These are phyloP conservation scores for Kingdonia uniflora DNA, from an alignment of 164 flowering plant species.

Conservation along the genomic window DNA sequence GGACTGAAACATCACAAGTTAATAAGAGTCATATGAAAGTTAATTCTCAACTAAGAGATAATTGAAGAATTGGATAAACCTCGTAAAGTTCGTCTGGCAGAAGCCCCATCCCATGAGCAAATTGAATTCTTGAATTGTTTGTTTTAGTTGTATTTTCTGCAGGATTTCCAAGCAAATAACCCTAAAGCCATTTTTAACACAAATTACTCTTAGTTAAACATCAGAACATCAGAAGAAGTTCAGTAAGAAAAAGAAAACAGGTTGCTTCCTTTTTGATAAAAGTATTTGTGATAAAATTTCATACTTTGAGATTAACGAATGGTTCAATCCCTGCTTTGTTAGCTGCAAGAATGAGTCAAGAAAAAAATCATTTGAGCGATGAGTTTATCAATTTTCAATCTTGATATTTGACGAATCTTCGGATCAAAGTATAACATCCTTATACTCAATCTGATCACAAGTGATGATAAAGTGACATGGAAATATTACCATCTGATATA, in stretches of 20 bases:
- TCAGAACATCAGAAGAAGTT: not conserved
- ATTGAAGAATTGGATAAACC: conserved; percentile 19
- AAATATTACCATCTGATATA: conserved; percentile 15
- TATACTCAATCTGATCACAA: not conserved
- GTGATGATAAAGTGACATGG: too few relatives aligned
- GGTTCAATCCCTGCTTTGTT: conserved; percentile 20
- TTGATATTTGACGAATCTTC: not conserved
- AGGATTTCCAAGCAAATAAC: conserved; percentile 43
- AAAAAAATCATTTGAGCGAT: not conserved
- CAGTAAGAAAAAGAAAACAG: not conserved
- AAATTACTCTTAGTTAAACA: not conserved
- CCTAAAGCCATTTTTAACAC: conserved; percentile 18
- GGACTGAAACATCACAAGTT: conserved; percentile 16
- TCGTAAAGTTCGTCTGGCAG: conserved; percentile 38
- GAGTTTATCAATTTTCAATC: too few relatives aligned
- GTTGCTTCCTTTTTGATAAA: not conserved
- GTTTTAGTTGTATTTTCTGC: conserved; percentile 14
- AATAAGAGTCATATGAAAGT: not conserved
- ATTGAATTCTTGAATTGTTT: conserved; percentile 16
- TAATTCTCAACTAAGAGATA: not conserved
- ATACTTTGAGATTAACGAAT: conserved; percentile 26
- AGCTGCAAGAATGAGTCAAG: too few relatives aligned
- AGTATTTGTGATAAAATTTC: not conserved
- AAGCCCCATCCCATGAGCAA: conserved; percentile 34
- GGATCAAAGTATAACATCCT: not conserved